Evolutionary conservation across 305 asterid genomes (phyloP), one percentile per base, ranked within the genome.

Genomic region (Ajuga reptans): DNA sequence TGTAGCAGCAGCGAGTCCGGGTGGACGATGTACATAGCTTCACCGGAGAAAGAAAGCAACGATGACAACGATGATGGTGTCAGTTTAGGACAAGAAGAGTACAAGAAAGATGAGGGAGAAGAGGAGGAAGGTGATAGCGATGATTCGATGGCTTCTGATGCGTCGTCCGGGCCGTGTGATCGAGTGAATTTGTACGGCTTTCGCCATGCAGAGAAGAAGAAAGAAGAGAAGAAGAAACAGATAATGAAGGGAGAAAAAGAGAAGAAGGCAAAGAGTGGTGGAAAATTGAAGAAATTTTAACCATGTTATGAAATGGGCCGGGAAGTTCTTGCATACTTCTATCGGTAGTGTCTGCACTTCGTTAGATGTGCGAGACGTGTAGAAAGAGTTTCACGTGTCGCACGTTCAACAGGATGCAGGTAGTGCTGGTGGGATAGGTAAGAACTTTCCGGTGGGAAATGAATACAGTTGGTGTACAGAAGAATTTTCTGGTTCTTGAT

Each of bases 71-170:
- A 77, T 0, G 86, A 69, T 0, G 84, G 55, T 0, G 81, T 47
- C 6, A 72, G 64, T 70, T 11, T 15, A 9, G 74, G 57, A 10
- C 69, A 4, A 17, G 73, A 53, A 45, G 75, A 57, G n/a, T 68
- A 58, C 64, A 66, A 73, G 77, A 69, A 68, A 52, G 76, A 54
- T 34, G 81, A 68, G 29, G 42, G 53, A 33, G 70, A 47, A 4
- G 72, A 42, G 18, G 80, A 80, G 43, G 82, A 78, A 8, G 80
- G 66, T 1, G 84, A 83, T 21, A 90, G 93, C 45, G 97, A 90
- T 66, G 97, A 92, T 49, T 89, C 97, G 3, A 86, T 90, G 97
- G 91, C 96, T 39, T 92, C 98, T 9, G 98, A 90, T 81, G 98
- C 98, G 34, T 85, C 96, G 17, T 85, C 92, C n/a, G 88, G 87